Base-by-base conservation (phyloP, 805 yeast genomes). In the Barnettozyma salicaria region DNA sequence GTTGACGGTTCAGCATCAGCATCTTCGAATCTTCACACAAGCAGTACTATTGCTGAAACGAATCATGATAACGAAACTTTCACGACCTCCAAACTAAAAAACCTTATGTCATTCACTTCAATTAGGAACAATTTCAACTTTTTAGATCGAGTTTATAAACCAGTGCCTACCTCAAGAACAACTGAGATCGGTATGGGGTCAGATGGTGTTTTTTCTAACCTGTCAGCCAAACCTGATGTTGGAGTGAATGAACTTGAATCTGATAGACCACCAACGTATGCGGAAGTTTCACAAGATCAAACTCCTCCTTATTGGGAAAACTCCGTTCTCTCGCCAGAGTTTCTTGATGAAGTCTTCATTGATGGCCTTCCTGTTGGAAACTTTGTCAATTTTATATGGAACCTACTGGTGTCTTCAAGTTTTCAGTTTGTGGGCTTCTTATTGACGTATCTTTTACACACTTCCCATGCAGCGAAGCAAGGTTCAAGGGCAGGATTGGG, bases 271-370 rank as follows among this genome's bases (percentile, higher is more conserved):
- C 97, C 97, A 4, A 70, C 95, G 1, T 92, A 92, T 61, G 96
- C 86, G 39, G 97, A 89, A 55, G 97, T 96, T 0, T 86, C 96
- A 0, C 82, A 87, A 4, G 98, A 92, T 56, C 75, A 92, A 12
- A 78, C 94, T 0, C 98, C 98, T 1, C 95, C 96, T 27, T 92
- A 92, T 60, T 92, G 97, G 95, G 98, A 92, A 59, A 76, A 89
- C 7, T 76, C 92, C 0, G 77, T 86, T 28, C 70, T 88, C 55
- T 74, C 86, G 5, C 84, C 95, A 5, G 87, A 80, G 7, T 65
- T 67, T 59, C 69, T 67, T 24, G 97, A 92, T 55, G 97, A 90
- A 58, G 80, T 92, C 14, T 86, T 86, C 60, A 87, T 92, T 22
- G 96, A 90, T 48, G 97, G 97, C 0, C 66, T 92, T 47, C 97